phyloP scores from a whole-genome alignment of 164 flowering plant species.

The Cinnamomum micranthum region DNA sequence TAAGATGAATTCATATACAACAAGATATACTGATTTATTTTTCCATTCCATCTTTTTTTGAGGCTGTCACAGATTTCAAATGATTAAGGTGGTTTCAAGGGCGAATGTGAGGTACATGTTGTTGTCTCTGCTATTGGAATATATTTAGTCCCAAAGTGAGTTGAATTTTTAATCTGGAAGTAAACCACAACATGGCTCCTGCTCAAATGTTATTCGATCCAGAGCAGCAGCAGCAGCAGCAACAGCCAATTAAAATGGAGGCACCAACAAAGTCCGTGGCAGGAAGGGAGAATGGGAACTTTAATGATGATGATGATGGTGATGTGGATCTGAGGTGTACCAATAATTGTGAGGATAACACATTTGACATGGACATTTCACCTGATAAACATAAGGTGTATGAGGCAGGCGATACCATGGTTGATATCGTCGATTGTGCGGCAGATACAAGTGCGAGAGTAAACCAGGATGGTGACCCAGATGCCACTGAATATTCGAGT shows the following conservation, averaged over 20 bases:
- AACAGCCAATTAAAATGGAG: conserved; percentile 14
- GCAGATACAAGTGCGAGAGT: conserved; percentile 20
- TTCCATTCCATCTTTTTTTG: no score
- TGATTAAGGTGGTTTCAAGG: neutral
- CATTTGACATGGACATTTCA: conserved; percentile 23
- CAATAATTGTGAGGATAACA: conserved; percentile 31
- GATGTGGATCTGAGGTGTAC: conserved; percentile 24
- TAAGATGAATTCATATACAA: neutral
- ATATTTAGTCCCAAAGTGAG: neutral
- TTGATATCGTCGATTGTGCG: conserved; percentile 40
- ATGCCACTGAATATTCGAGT: conserved; percentile 87
- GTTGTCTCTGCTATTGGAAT: neutral
- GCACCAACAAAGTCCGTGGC: conserved; percentile 8
- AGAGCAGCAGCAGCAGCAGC: conserved; percentile 11
- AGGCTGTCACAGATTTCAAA: no score
- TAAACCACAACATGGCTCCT: conserved; percentile 31
- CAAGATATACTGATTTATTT: neutral
- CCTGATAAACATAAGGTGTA: conserved; percentile 25
- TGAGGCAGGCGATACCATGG: conserved; percentile 25
- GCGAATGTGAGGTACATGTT: neutral
- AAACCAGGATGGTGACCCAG: conserved; percentile 54
- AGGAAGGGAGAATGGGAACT: conserved; percentile 12
- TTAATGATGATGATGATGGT: conserved; percentile 19
- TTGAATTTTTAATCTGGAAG: neutral
- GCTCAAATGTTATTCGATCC: conserved; percentile 18